These are phyloP conservation scores for Laburnicola sp. DNA, from an alignment of 2,329 filamentous ascomycete genomes.

Conservation along the genomic window DNA sequence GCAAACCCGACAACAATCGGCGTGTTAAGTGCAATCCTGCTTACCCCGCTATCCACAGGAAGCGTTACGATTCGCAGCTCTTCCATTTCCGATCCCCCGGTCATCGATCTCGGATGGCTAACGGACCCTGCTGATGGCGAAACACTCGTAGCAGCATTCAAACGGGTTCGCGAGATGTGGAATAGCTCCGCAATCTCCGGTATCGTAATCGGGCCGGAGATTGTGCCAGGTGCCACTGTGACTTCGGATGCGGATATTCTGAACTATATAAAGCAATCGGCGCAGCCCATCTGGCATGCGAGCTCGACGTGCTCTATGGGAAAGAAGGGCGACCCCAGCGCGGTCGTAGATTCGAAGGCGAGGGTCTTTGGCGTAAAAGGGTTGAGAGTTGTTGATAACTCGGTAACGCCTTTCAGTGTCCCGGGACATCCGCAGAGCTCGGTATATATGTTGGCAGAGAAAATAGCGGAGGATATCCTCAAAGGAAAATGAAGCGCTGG, in stretches of 20 bases:
- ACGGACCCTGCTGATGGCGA: slow-evolving; percentile 35
- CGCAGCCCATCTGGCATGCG: slow-evolving; percentile 30
- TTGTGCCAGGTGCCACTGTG: slow-evolving; percentile 27
- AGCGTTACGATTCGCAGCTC: slow-evolving; percentile 37
- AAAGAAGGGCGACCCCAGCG: slow-evolving; percentile 29
- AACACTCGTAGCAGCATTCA: slow-evolving; percentile 36
- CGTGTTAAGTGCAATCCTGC: slow-evolving; percentile 26
- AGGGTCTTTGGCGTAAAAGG: slow-evolving; percentile 39
- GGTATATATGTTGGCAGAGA: slow-evolving; percentile 35
- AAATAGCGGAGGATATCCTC: slow-evolving; percentile 34
- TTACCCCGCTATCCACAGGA: slow-evolving; percentile 42
- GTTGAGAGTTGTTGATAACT: slow-evolving; percentile 44
- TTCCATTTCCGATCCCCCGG: slow-evolving; percentile 28
- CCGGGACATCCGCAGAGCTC: slow-evolving; percentile 41
- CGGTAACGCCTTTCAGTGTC: slow-evolving; percentile 29
- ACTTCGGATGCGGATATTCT: slow-evolving; percentile 33
- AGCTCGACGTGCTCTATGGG: slow-evolving; percentile 37
- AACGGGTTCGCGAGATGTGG: slow-evolving; percentile 34
- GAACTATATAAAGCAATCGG: slow-evolving; percentile 16
- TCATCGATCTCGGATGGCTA: slow-evolving; percentile 44
- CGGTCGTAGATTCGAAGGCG: slow-evolving; percentile 41
- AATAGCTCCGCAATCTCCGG: slow-evolving; percentile 11
- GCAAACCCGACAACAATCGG: slow-evolving; percentile 18
- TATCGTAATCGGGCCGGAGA: slow-evolving; percentile 23
- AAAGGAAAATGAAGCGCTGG: too few species aligned